Evolutionary conservation across 169 alveolate species (phyloP).

Genomic region (Eimeria tenella): DNA sequence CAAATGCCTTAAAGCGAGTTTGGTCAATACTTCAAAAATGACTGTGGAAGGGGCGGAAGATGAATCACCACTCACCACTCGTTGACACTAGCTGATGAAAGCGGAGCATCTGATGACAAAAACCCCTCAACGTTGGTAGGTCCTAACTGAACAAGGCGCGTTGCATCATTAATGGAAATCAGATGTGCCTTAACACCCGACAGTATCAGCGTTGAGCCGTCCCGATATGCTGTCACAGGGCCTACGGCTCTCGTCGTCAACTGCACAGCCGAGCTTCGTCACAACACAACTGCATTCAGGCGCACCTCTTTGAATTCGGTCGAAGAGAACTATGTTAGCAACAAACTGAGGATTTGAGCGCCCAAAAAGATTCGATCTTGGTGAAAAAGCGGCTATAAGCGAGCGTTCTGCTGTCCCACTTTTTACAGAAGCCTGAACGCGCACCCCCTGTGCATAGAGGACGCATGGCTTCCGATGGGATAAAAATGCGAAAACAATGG

Average conservation of each 20-base stretch:
- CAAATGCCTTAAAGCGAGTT: conserved; percentile 9
- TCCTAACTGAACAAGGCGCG: conserved; percentile 23
- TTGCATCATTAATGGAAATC: conserved; percentile 12
- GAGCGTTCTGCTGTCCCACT: background rate
- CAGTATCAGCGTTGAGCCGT: background rate
- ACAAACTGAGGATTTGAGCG: background rate
- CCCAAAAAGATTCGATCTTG: conserved; percentile 19
- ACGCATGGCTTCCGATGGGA: conserved; percentile 15
- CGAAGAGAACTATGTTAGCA: conserved; percentile 20
- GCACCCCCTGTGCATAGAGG: conserved; percentile 41
- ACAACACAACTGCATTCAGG: background rate
- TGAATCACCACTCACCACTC: conserved; percentile 7
- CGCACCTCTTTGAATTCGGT: conserved; percentile 42
- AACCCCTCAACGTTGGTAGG: conserved; percentile 27
- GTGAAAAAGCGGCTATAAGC: background rate
- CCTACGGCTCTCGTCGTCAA: background rate
- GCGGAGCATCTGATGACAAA: background rate
- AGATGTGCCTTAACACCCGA: conserved; percentile 35
- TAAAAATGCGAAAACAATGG: background rate
- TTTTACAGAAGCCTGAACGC: conserved; percentile 31
- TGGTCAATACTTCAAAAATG: background rate
- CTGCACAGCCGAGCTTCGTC: background rate
- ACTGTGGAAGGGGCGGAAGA: background rate
- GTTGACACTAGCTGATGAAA: conserved; percentile 30
- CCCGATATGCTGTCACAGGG: conserved; percentile 28